phyloP scores from a whole-genome alignment of 305 asterid species.

The Andrographis paniculata region DNA sequence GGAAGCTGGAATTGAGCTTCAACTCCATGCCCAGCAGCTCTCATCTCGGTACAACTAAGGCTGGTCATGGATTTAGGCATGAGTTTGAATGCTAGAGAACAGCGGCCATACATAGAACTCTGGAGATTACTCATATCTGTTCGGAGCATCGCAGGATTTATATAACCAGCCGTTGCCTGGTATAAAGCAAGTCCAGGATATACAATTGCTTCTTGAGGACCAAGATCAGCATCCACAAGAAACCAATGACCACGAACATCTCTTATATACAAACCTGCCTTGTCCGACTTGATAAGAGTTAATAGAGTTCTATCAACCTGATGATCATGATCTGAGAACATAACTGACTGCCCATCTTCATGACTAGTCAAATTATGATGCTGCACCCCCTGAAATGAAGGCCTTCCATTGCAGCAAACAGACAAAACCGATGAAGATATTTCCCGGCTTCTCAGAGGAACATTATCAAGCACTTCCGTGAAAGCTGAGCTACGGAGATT shows the following conservation, averaged over 20 bases:
- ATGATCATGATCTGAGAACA: slow-evolving; percentile 78
- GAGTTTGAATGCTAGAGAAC: slow-evolving; percentile 77
- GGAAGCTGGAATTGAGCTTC: slow-evolving; percentile 95
- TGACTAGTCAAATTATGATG: slow-evolving; percentile 71
- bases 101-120: slow-evolving; percentile 67
- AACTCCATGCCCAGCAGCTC: slow-evolving; percentile 96
- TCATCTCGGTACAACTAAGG: slow-evolving; percentile 88
- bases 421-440: slow-evolving; percentile 78
- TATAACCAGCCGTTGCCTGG: slow-evolving; percentile 95
- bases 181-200: slow-evolving; percentile 92
- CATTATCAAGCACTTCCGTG: slow-evolving; percentile 81
- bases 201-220: slow-evolving; percentile 86
- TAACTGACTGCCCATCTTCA: slow-evolving; percentile 66
- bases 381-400: slow-evolving; percentile 82
- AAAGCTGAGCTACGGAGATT: slow-evolving; percentile 87
- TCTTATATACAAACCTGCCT: slow-evolving; percentile 71
- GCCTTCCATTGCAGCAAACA: slow-evolving; percentile 81
- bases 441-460: slow-evolving; percentile 81
- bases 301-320: slow-evolving; percentile 80
- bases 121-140: slow-evolving; percentile 52
- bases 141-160: slow-evolving; percentile 75
- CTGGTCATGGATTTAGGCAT: slow-evolving; percentile 94
- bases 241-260: slow-evolving; percentile 95
- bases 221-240: slow-evolving; percentile 84
- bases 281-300: slow-evolving; percentile 75